Evolutionary conservation across 768 basidiomycete genomes (phyloP).

Genomic region (Leccinum truebloodii): DNA sequence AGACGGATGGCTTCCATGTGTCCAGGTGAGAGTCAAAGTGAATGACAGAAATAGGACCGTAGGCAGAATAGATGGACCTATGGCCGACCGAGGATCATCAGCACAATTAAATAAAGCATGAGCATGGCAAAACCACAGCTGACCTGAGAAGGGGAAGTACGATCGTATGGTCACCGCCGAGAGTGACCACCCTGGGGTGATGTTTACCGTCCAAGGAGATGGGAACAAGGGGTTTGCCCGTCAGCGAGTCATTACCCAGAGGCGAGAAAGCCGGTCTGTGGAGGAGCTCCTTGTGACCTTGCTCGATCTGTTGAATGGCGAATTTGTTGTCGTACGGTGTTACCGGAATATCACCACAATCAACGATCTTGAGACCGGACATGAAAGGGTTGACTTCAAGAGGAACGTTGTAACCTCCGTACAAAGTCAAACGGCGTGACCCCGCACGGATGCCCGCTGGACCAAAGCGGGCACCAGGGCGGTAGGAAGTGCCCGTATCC

Average conservation of each 20-base stretch:
- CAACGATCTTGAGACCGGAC: slow-evolving; percentile 66
- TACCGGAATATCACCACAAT: slow-evolving; percentile 78
- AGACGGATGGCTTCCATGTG: slow-evolving; percentile 75
- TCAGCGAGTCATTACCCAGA: slow-evolving; percentile 61
- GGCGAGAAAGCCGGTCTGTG: slow-evolving; percentile 63
- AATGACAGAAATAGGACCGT: slow-evolving; percentile 79
- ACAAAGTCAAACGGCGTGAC: slow-evolving; percentile 70
- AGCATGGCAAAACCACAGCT: background rate
- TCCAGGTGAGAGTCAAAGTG: slow-evolving; percentile 89
- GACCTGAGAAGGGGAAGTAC: slow-evolving; percentile 54
- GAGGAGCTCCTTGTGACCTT: slow-evolving; percentile 68
- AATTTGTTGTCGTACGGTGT: slow-evolving; percentile 75
- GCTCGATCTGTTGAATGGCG: slow-evolving; percentile 75
- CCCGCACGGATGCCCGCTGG: slow-evolving; percentile 82
- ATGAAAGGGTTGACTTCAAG: slow-evolving; percentile 72
- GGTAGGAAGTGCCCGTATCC: slow-evolving; percentile 76
- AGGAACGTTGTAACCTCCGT: slow-evolving; percentile 81
- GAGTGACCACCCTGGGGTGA: slow-evolving; percentile 79
- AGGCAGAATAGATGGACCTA: slow-evolving; percentile 75
- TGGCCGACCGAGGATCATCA: background rate
- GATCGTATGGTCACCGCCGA: slow-evolving; percentile 90
- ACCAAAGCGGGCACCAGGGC: slow-evolving; percentile 84
- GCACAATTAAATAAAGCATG: background rate
- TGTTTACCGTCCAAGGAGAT: slow-evolving; percentile 68
- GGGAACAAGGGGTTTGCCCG: slow-evolving; percentile 56